These are phyloP conservation scores for Exsudoporus floridanus DNA, from an alignment of 1,284 basidiomycete species.

Conservation along the genomic window DNA sequence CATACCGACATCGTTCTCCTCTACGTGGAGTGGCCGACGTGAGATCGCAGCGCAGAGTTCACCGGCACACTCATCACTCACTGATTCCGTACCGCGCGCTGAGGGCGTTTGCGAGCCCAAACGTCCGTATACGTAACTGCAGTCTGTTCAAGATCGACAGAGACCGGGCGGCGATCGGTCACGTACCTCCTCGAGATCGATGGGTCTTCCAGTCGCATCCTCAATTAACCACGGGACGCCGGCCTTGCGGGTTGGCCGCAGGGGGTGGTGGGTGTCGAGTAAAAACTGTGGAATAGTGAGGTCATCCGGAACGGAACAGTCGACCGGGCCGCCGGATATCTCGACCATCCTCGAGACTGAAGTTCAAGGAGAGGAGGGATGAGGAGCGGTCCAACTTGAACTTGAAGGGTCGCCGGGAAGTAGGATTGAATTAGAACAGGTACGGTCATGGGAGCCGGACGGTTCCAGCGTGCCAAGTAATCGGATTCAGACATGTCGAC, in stretches of 20 bases:
- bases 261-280: conserved; percentile 52
- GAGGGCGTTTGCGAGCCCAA: conserved; percentile 62
- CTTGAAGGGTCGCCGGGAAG: neutral
- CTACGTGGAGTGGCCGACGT: conserved; percentile 8
- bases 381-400: no score
- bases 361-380: neutral
- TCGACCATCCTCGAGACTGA: conserved; percentile 29
- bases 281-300: conserved; percentile 75
- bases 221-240: conserved; percentile 64
- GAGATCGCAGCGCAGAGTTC: neutral
- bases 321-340: conserved; percentile 43
- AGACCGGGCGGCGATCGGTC: neutral
- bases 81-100: conserved; percentile 56
- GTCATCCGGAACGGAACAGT: conserved; percentile 64
- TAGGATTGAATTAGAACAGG: neutral
- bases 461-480: neutral
- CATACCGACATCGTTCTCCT: conserved; percentile 52
- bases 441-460: conserved; percentile 1
- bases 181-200: conserved; percentile 53
- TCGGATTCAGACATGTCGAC: neutral
- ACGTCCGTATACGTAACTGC: conserved; percentile 52
- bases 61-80: conserved; percentile 34
- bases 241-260: conserved; percentile 46
- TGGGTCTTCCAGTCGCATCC: conserved; percentile 51
- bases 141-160: neutral